These are phyloP conservation scores for Lasiodiplodia theobromae DNA, from an alignment of 2,329 filamentous ascomycete species.

Conservation along the genomic window DNA sequence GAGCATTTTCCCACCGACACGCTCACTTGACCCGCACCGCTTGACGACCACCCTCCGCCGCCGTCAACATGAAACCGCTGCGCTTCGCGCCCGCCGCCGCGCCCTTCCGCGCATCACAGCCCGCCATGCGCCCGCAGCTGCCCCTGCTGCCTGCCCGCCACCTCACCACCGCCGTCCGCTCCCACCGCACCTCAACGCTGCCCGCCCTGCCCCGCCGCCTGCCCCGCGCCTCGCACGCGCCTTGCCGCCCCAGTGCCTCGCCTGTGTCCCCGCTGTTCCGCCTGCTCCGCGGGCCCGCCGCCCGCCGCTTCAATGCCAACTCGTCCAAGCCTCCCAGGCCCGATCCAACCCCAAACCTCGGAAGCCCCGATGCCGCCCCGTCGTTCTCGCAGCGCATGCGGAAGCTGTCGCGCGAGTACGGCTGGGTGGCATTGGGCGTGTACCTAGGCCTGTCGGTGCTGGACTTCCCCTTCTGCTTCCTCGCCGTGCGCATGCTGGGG, in stretches of 20 bases:
- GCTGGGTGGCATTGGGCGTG: constrained; percentile 91
- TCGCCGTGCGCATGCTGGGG: constrained; percentile 82
- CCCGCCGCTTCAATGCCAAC: constrained; percentile 46
- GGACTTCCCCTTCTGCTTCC: constrained; percentile 95
- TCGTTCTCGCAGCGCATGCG: constrained; percentile 76
- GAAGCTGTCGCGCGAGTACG: constrained; percentile 89
- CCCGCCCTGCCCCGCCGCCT: constrained; percentile 32
- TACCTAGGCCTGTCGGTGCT: constrained; percentile 83
- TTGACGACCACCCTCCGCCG: neutral
- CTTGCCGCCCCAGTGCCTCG: constrained; percentile 21
- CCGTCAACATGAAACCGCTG: constrained; percentile 24
- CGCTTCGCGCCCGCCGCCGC: constrained; percentile 34
- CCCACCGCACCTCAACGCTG: constrained; percentile 35
- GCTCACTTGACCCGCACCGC: constrained; percentile 3
- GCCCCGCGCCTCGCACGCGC: constrained; percentile 35
- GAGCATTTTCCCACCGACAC: constrained; percentile 23
- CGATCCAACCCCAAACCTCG: constrained; percentile 50
- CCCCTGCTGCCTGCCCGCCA: constrained; percentile 30
- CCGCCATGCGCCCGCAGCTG: constrained; percentile 33
- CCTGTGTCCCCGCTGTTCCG: constrained; percentile 30
- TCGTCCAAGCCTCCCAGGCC: constrained; percentile 38
- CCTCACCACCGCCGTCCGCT: constrained; percentile 34
- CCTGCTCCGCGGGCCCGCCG: constrained; percentile 32
- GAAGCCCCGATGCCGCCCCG: constrained; percentile 50
- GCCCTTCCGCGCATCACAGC: constrained; percentile 31